phyloP scores from a whole-genome alignment of 805 yeast genomes.

The Lipomyces chichibuensis region DNA sequence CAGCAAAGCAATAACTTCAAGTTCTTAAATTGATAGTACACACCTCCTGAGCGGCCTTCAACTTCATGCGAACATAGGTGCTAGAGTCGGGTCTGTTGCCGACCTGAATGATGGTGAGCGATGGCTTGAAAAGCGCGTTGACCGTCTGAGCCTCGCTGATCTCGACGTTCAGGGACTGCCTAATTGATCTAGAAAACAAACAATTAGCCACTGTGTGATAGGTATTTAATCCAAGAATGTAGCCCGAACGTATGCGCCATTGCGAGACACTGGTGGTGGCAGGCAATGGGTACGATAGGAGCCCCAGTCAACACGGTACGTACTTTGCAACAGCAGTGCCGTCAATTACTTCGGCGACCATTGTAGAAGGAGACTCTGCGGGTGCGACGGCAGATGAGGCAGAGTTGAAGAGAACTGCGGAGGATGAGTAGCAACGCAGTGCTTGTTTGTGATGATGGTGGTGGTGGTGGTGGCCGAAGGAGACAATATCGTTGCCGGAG shows the following conservation, averaged over 20 bases:
- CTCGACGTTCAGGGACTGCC: slow-evolving; percentile 56
- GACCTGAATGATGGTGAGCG: slow-evolving; percentile 82
- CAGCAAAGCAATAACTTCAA: not conserved
- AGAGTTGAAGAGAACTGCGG: not conserved
- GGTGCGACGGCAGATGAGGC: not conserved
- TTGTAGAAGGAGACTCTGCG: slow-evolving; percentile 13
- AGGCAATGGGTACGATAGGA: not conserved
- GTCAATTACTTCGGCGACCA: slow-evolving; percentile 53
- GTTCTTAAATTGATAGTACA: not conserved
- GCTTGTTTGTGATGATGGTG: not conserved
- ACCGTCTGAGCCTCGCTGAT: slow-evolving; percentile 51
- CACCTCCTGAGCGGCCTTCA: slow-evolving; percentile 78
- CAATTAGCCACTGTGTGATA: not conserved
- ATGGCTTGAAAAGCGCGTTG: slow-evolving; percentile 66
- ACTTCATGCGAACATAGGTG: slow-evolving; percentile 88
- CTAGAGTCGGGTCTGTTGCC: slow-evolving; percentile 89
- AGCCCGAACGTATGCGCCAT: not conserved
- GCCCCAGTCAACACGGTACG: slow-evolving; percentile 32
- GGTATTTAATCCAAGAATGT: not conserved
- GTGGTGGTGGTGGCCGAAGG: not conserved
- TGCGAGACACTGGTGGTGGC: not conserved
- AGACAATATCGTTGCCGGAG: not conserved
- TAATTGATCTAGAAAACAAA: slow-evolving; percentile 43
- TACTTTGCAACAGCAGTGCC: slow-evolving; percentile 61
- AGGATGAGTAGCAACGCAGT: not conserved